Percentiles rank a stretch among this genome's conserved stretches.
Conservation (phyloP, 352 stramenopile genomes). For the Pythium guiyangense region DNA sequence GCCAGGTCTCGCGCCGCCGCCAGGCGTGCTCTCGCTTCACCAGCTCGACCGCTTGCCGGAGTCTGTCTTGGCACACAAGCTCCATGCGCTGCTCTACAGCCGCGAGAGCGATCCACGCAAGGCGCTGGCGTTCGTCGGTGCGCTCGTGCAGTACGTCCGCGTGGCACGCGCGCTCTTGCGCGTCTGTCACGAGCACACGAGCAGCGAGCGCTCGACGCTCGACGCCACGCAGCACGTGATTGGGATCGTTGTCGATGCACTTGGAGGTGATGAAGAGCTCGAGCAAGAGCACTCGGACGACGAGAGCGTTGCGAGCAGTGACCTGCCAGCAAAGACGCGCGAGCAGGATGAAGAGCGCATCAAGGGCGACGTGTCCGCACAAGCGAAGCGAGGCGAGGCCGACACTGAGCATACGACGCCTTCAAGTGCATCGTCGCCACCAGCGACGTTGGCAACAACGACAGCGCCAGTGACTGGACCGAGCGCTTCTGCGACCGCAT, state of each 20-base stretch:
- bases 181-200: slow-evolving; percentile 40
- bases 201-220: slow-evolving; percentile 16
- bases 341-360: no score
- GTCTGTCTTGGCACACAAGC: slow-evolving; percentile 22
- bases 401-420: neutral
- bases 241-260: slow-evolving; percentile 10
- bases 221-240: slow-evolving; percentile 32
- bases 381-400: neutral
- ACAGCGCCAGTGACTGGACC: neutral
- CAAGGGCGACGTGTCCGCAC: no score
- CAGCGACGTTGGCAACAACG: neutral
- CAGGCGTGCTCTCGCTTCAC: slow-evolving; percentile 28
- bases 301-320: neutral
- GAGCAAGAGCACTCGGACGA: slow-evolving; percentile 1
- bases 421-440: neutral
- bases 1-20: slow-evolving; percentile 27
- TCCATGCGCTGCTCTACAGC: slow-evolving; percentile 14
- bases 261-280: slow-evolving; percentile 4
- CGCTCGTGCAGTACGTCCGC: slow-evolving; percentile 37
- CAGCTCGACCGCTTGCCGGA: slow-evolving; percentile 39
- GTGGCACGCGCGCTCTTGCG: slow-evolving; percentile 29
- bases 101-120: slow-evolving; percentile 16
- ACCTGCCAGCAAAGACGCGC: no score
- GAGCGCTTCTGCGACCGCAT: neutral
- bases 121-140: slow-evolving; percentile 27